Percentiles rank a stretch among this genome's conserved stretches.
phyloP scores from a whole-genome alignment of 148 eudicot species.

The Pharnaceum exiguum region DNA sequence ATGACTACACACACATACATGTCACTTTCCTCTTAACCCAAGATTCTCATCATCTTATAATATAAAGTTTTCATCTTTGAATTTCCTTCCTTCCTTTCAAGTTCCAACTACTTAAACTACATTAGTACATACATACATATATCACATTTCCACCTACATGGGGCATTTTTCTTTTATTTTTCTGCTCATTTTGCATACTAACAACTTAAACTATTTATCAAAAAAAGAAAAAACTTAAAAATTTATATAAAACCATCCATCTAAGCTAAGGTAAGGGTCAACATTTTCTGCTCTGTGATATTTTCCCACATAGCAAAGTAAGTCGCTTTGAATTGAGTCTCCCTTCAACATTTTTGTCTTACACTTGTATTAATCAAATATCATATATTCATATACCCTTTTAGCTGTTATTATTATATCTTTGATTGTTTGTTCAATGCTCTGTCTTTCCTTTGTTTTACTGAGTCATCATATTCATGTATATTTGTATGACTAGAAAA shows the following conservation, averaged over 20 bases:
- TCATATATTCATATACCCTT: neutral
- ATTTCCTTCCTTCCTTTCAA: constrained; percentile 2
- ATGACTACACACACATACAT: neutral
- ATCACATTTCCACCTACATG: neutral
- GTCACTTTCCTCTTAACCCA: constrained; percentile 18
- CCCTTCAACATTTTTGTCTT: constrained; percentile 30
- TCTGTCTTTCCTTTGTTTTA: constrained; percentile 9
- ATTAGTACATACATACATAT: no score
- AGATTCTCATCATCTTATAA: constrained; percentile 1
- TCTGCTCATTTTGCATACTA: no score
- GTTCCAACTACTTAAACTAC: no score
- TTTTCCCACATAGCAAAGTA: constrained; percentile 18
- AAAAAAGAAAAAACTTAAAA: no score
- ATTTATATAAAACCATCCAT: neutral
- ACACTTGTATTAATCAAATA: constrained; percentile 3
- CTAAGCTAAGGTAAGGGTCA: neutral
- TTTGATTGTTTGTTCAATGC: constrained; percentile 10
- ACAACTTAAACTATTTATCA: no score
- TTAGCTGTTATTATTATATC: neutral
- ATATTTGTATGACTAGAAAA: constrained; percentile 5
- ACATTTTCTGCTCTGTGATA: no score
- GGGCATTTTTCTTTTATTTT: neutral
- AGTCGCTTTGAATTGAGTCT: constrained; percentile 25
- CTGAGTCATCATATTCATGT: constrained; percentile 17
- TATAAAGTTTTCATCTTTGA: constrained; percentile 24